Conservation (phyloP, 371 early-diverging fungal species). For the Actinomucor elegans region DNA sequence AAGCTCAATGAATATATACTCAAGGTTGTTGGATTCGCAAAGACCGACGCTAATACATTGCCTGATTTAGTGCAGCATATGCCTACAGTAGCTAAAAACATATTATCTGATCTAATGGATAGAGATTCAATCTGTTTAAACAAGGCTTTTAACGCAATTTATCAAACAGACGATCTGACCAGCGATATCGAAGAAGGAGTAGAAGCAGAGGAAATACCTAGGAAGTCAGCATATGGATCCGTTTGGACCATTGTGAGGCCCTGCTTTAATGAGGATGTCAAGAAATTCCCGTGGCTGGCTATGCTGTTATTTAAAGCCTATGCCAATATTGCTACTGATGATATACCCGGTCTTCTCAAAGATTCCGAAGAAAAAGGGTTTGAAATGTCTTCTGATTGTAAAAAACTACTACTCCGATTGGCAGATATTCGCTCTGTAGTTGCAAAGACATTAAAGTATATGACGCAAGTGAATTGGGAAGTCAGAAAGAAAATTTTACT, state of each 20-base stretch:
- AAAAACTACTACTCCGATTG: neutral
- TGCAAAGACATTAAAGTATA: neutral
- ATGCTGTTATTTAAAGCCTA: slow-evolving; percentile 20
- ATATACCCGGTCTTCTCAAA: slow-evolving; percentile 10
- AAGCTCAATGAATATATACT: slow-evolving; percentile 28
- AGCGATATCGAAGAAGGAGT: neutral
- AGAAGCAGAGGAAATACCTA: neutral
- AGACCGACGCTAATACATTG: slow-evolving; percentile 1
- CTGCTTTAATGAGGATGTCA: neutral
- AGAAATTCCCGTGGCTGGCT: slow-evolving; percentile 3
- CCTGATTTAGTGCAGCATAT: slow-evolving; percentile 25
- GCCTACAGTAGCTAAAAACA: slow-evolving; percentile 18
- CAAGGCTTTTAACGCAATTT: slow-evolving; percentile 12
- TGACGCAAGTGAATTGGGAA: neutral
- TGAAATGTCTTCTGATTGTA: neutral
- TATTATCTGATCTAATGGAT: slow-evolving; percentile 24
- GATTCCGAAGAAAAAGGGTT: neutral
- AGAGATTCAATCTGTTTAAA: slow-evolving; percentile 14
- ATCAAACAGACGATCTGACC: slow-evolving; percentile 4
- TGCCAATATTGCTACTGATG: slow-evolving; percentile 21
- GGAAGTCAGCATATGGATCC: slow-evolving; percentile 5
- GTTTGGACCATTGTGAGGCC: slow-evolving; percentile 16
- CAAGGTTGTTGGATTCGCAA: slow-evolving; percentile 22
- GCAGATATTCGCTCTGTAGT: neutral
- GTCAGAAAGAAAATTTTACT: neutral